Conservation (phyloP, 2,329 filamentous ascomycete species). For the Calonectria naviculata region DNA sequence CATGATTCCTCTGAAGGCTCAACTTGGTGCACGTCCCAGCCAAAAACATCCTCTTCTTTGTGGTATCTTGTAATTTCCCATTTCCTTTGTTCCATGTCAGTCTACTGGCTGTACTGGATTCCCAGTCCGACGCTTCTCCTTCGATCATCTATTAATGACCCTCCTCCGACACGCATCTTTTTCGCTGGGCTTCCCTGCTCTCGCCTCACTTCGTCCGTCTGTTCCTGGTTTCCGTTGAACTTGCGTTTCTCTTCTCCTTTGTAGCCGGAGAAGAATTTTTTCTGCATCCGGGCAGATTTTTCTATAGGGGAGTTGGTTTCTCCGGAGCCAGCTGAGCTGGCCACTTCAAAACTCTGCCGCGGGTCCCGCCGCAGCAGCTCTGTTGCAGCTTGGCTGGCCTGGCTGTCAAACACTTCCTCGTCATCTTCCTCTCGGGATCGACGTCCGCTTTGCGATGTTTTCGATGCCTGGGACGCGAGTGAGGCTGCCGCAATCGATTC, state of each 20-base stretch:
- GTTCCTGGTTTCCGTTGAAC: conserved; percentile 49
- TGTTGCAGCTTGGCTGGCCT: conserved; percentile 81
- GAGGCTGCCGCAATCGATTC: conserved; percentile 63
- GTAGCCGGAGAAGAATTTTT: conserved; percentile 60
- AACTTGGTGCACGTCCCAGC: not conserved
- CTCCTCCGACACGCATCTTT: conserved; percentile 59
- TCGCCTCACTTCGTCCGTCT: conserved; percentile 46
- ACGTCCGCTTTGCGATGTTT: conserved; percentile 41
- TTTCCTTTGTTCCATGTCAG: not conserved
- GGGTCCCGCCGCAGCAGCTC: conserved; percentile 76
- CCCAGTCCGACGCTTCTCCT: conserved; percentile 59
- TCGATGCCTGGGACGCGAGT: conserved; percentile 39
- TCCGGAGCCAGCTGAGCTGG: conserved; percentile 54
- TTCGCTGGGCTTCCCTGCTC: conserved; percentile 61
- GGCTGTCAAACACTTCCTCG: conserved; percentile 74
- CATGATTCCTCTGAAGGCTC: not conserved
- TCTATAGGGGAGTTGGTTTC: conserved; percentile 57
- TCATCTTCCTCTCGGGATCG: conserved; percentile 44
- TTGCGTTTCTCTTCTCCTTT: conserved; percentile 65
- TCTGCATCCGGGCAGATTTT: conserved; percentile 58
- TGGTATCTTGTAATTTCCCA: conserved; percentile 8
- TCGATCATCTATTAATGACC: conserved; percentile 49
- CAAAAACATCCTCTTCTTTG: not conserved
- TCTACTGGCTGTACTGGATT: conserved; percentile 58
- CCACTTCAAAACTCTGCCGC: conserved; percentile 63